phyloP scores from a whole-genome alignment of 768 basidiomycete species.

The Amylocystis lapponica region DNA sequence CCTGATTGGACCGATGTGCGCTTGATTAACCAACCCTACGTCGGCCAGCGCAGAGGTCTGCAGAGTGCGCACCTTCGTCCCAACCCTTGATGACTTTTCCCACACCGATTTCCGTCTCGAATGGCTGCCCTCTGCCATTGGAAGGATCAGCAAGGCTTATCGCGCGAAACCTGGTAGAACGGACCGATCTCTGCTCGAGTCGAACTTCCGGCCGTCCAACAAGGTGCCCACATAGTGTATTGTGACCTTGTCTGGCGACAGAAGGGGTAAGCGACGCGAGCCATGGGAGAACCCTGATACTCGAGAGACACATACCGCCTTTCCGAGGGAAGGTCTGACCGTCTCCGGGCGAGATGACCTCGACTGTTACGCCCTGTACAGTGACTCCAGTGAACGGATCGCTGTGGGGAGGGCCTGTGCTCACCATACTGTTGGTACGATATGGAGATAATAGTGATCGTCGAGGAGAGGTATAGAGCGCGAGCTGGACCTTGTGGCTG shows the following conservation, averaged over 20 bases:
- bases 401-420: slow-evolving; percentile 8
- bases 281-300: slow-evolving; percentile 6
- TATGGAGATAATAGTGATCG: slow-evolving; percentile 10
- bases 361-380: slow-evolving; percentile 64
- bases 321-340: slow-evolving; percentile 55
- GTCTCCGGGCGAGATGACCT: slow-evolving; percentile 56
- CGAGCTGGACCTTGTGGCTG: slow-evolving; percentile 25
- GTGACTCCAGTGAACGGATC: slow-evolving; percentile 3
- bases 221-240: slow-evolving; percentile 84
- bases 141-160: not conserved
- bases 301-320: slow-evolving; percentile 49
- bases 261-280: slow-evolving; percentile 3
- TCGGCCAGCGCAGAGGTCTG: not conserved
- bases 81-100: slow-evolving; percentile 86
- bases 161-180: slow-evolving; percentile 15
- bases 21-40: slow-evolving; percentile 8
- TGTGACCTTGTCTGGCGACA: slow-evolving; percentile 51
- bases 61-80: slow-evolving; percentile 67
- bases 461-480: slow-evolving; percentile 22
- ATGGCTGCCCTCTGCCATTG: slow-evolving; percentile 44
- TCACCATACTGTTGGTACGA: slow-evolving; percentile 28
- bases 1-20: slow-evolving; percentile 34
- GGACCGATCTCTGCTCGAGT: slow-evolving; percentile 74
- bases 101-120: slow-evolving; percentile 67
- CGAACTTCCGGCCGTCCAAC: slow-evolving; percentile 55